Conservation (phyloP, 768 basidiomycete genomes). For the Trametes maxima region DNA sequence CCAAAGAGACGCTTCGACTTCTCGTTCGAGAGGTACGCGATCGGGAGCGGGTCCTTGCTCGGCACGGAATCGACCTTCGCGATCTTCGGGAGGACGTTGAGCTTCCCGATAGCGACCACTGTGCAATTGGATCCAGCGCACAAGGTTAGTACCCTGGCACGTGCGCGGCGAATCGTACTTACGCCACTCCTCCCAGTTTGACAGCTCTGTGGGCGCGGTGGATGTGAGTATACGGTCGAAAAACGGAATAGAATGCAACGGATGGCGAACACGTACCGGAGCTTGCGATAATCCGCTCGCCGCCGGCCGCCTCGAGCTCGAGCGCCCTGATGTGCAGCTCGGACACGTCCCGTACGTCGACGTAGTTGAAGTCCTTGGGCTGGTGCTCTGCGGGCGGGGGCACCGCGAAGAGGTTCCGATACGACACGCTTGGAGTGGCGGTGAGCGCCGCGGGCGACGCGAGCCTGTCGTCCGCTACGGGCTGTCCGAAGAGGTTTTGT, state of each 20-base stretch:
- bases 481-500: neutral
- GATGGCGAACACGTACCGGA: neutral
- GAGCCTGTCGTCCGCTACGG: neutral
- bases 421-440: neutral
- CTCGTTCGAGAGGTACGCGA: neutral
- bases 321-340: conserved; percentile 54
- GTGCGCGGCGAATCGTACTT: neutral
- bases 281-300: conserved; percentile 52
- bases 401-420: neutral
- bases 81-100: neutral
- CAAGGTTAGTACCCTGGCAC: neutral
- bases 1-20: conserved; percentile 36
- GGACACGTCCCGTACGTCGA: conserved; percentile 58
- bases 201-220: neutral
- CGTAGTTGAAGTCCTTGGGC: conserved; percentile 2
- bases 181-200: conserved; percentile 1
- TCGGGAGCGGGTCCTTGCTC: neutral
- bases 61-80: neutral
- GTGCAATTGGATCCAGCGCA: neutral
- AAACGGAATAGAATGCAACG: neutral
- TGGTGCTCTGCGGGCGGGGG: neutral
- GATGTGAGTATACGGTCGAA: too few relatives aligned
- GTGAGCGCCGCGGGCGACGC: neutral
- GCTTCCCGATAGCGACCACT: neutral
- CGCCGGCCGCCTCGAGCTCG: conserved; percentile 51